Base-by-base conservation (phyloP, 306 rosid genomes). In the Abrus precatorius region DNA sequence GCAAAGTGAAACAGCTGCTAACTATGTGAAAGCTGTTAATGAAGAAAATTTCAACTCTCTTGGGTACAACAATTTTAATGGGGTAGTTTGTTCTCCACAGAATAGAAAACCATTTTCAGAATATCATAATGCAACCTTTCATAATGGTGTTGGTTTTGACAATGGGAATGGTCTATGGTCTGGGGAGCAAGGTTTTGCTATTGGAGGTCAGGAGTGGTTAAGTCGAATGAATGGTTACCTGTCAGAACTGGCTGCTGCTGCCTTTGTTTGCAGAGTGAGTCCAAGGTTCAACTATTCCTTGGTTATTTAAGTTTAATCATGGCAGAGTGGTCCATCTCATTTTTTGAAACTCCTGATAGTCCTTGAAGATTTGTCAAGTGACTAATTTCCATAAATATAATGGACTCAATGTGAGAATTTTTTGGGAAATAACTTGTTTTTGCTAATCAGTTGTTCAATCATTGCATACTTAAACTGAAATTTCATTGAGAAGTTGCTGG, bases 191-290 rank as follows among this genome's bases (percentile, higher is more conserved):
- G 93, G 93, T 55, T 92, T 92, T 80, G 88, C 97, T 34, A 84
- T 92, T 12, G 95, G 95, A 10, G 93, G 93, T 81, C 89, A 87
- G 34, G 92, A 90, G 86, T 76, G 89, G 66, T 91, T 74, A 60
- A 87, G 95, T 77, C 86, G 90, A 73, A 69, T 57, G 75, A 85
- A 88, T 76, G 93, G 95, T 82, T 88, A 92, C 87, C 92, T 92
- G 43, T 90, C 93, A n/a, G 95, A 92, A 85, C 85, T 92, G 84
- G 95, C 97, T 54, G 97, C 93, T 59, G 95, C 93, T n/a, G 97
- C 93, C 67, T 92, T 87, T 70, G 95, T 90, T 85, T 92, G 95
- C 83, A 74, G 92, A 90, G 97, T 92, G 82, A 87, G 88, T 48
- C 34, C 76, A 74, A 70, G 64, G 28, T 50, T 36, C n/a, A 32